Conservation (phyloP, 768 basidiomycete species). For the Rhodocollybia butyracea region DNA sequence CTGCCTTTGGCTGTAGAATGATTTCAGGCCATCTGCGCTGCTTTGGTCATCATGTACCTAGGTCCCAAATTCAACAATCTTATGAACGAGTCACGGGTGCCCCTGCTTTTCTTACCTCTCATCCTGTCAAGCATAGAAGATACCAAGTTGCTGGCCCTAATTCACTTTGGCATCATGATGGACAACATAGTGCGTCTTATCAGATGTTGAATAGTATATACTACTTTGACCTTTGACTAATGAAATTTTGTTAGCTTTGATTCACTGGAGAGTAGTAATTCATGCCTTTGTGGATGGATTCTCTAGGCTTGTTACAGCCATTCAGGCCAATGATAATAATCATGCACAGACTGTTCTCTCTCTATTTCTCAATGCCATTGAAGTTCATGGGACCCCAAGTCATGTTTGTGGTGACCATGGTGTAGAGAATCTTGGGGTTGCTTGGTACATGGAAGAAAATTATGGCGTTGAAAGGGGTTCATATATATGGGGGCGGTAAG, state of each 20-base stretch:
- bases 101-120: conserved; percentile 16
- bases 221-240: no score
- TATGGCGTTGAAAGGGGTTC: conserved; percentile 14
- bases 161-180: conserved; percentile 16
- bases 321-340: conserved; percentile 28
- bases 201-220: no score
- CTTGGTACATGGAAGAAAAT: conserved; percentile 15
- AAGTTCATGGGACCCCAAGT: conserved; percentile 17
- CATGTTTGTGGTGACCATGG: conserved; percentile 25
- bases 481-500: conserved; percentile 24
- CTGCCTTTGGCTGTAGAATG: conserved; percentile 18
- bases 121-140: conserved; percentile 15
- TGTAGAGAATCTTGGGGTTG: conserved; percentile 21
- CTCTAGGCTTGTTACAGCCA: conserved; percentile 15
- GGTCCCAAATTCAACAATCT: conserved; percentile 9
- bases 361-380: conserved; percentile 13
- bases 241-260: conserved; percentile 6
- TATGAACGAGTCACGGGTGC: conserved; percentile 15
- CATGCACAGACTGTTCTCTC: conserved; percentile 22
- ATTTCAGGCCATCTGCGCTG: conserved; percentile 15
- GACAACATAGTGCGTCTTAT: conserved; percentile 18
- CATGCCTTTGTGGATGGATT: conserved; percentile 14
- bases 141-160: no score
- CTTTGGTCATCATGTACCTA: conserved; percentile 12
- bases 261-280: conserved; percentile 10